Percentiles rank a stretch among this genome's conserved stretches.
Conservation (phyloP, 345 rosid species). For the Acer yangbiense region DNA sequence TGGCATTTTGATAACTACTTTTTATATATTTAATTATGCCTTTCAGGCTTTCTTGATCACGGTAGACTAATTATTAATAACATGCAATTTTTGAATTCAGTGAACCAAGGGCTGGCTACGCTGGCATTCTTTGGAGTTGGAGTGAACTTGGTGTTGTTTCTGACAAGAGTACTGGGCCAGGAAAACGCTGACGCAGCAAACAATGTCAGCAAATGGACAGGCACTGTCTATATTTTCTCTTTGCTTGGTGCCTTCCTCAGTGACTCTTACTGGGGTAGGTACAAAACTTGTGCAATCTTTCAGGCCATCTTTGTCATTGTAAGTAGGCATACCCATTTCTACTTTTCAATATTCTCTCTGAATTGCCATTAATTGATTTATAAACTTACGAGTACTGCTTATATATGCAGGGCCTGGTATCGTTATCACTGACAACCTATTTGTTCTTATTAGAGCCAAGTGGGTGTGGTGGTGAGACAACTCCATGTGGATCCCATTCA, state of each 20-base stretch:
- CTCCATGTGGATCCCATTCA: slow-evolving; percentile 71
- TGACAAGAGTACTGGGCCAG: slow-evolving; percentile 87
- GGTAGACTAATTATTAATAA: neutral
- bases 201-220: slow-evolving; percentile 97
- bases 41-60: neutral
- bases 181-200: slow-evolving; percentile 93
- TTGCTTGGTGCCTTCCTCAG: slow-evolving; percentile 96
- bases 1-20: neutral
- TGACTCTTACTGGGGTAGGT: slow-evolving; percentile 98
- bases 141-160: slow-evolving; percentile 84
- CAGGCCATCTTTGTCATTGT: slow-evolving; percentile 87
- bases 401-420: slow-evolving; percentile 58
- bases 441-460: slow-evolving; percentile 63
- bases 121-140: slow-evolving; percentile 95
- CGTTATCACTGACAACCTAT: slow-evolving; percentile 60
- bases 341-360: neutral
- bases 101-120: slow-evolving; percentile 95
- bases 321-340: slow-evolving; percentile 21
- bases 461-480: slow-evolving; percentile 70
- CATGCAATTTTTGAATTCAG: slow-evolving; percentile 30
- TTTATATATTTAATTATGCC: neutral
- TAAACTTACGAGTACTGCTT: too few relatives aligned
- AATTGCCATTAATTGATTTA: too few relatives aligned
- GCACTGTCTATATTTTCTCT: slow-evolving; percentile 94
- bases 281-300: slow-evolving; percentile 89